Percentiles rank a stretch among this genome's conserved stretches.
Conservation (phyloP, 2,329 filamentous ascomycete genomes). For the Ophiostoma triangulosporum region DNA sequence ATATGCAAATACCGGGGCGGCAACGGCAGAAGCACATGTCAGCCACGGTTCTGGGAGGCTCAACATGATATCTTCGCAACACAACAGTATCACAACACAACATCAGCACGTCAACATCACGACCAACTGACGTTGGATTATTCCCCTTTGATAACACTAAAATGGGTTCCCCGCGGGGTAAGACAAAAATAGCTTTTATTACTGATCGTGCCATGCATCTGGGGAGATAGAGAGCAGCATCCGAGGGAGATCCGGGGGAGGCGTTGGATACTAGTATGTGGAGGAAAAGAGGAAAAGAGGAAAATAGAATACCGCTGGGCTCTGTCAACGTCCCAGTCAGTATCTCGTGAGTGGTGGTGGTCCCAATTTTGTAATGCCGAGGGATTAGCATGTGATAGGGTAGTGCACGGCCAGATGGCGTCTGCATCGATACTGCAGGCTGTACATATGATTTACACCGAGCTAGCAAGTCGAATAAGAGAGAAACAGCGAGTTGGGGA, state of each 20-base stretch:
- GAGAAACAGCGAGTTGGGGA: not conserved
- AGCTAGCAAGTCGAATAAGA: not conserved
- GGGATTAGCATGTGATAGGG: no score
- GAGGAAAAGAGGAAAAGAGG: no score
- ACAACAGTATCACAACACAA: not conserved
- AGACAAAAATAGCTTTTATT: not conserved
- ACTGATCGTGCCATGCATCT: not conserved
- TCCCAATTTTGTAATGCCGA: no score
- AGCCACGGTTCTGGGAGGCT: not conserved
- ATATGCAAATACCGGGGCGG: conserved; percentile 1
- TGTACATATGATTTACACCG: not conserved
- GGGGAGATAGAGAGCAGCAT: not conserved
- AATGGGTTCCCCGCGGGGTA: not conserved
- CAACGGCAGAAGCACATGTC: conserved; percentile 2
- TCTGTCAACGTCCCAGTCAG: no score
- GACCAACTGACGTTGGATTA: not conserved
- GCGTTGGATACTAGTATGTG: no score
- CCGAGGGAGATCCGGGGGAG: no score
- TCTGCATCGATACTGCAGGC: not conserved
- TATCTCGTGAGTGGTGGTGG: no score
- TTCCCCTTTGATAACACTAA: not conserved
- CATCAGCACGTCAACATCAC: not conserved
- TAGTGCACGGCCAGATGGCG: no score
- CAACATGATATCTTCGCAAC: not conserved
- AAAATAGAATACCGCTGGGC: no score